These are phyloP conservation scores for Linum lewisii DNA, from an alignment of 345 rosid genomes.

Conservation along the genomic window DNA sequence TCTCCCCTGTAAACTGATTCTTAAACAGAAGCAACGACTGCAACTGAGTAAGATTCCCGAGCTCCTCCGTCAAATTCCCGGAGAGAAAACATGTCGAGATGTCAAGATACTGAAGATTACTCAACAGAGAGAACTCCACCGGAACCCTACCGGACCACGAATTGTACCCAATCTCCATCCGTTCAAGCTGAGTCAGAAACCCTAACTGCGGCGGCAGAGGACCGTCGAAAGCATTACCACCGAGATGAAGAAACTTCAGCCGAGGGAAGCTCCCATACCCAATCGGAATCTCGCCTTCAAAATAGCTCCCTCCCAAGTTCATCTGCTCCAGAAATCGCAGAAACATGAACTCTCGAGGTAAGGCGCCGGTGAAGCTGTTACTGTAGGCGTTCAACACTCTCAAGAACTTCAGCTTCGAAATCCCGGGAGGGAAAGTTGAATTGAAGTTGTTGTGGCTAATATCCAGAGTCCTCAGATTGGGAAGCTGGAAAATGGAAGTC, in stretches of 20 bases:
- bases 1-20: slow-evolving; percentile 51
- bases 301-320: slow-evolving; percentile 95
- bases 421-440: slow-evolving; percentile 60
- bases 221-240: slow-evolving; percentile 68
- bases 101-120: slow-evolving; percentile 59
- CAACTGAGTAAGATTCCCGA: slow-evolving; percentile 56
- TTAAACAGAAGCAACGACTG: slow-evolving; percentile 42
- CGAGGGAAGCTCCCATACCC: slow-evolving; percentile 47
- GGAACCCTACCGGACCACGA: slow-evolving; percentile 52
- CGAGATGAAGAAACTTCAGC: slow-evolving; percentile 44
- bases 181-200: slow-evolving; percentile 45
- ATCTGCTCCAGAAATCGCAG: slow-evolving; percentile 62
- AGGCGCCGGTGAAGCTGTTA: slow-evolving; percentile 59
- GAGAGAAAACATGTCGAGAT: slow-evolving; percentile 54
- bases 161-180: slow-evolving; percentile 78
- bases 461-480: slow-evolving; percentile 53
- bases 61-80: slow-evolving; percentile 45
- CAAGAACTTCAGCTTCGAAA: slow-evolving; percentile 65
- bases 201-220: slow-evolving; percentile 58
- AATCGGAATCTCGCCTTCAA: slow-evolving; percentile 60
- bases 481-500: slow-evolving; percentile 43
- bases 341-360: slow-evolving; percentile 44
- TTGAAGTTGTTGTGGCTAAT: slow-evolving; percentile 75
- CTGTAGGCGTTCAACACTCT: slow-evolving; percentile 63
- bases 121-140: slow-evolving; percentile 34